Evolutionary conservation across 129 eudicot genomes (phyloP).

Genomic region (Dittrichia graveolens): DNA sequence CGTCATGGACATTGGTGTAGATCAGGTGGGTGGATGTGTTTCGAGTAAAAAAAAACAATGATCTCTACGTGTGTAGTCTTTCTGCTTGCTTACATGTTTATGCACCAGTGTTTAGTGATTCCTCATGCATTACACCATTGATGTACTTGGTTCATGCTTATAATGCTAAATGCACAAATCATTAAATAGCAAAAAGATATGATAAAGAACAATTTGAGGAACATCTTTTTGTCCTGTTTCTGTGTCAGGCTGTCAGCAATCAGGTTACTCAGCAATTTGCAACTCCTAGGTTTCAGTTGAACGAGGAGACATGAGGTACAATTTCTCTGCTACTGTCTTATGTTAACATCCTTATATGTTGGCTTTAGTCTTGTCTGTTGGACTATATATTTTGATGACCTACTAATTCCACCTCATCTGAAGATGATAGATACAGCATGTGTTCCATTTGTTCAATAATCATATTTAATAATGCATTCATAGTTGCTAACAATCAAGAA

Average conservation of each 20-base stretch:
- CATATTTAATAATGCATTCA: not conserved
- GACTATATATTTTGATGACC: conserved; percentile 15
- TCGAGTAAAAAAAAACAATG: no score
- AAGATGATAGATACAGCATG: not conserved
- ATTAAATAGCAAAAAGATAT: not conserved
- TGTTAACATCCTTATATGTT: not conserved
- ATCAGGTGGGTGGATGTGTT: no score
- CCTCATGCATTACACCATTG: no score
- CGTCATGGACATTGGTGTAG: no score
- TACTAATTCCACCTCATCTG: not conserved
- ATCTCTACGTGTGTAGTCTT: no score
- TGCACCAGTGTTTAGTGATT: no score
- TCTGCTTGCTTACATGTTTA: no score
- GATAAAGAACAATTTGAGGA: not conserved
- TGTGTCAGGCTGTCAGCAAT: conserved; percentile 13
- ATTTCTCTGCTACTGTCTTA: not conserved
- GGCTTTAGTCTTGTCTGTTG: not conserved
- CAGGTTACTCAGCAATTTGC: conserved; percentile 15
- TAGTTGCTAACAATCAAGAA: not conserved
- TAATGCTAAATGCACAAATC: no score
- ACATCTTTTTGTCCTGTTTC: not conserved
- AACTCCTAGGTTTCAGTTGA: conserved; percentile 6
- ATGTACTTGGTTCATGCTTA: no score
- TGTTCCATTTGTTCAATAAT: not conserved
- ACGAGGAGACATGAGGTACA: conserved; percentile 31